Evolutionary conservation across 23 red algal species (phyloP).

Genomic region (Cyanidium caldarium): DNA sequence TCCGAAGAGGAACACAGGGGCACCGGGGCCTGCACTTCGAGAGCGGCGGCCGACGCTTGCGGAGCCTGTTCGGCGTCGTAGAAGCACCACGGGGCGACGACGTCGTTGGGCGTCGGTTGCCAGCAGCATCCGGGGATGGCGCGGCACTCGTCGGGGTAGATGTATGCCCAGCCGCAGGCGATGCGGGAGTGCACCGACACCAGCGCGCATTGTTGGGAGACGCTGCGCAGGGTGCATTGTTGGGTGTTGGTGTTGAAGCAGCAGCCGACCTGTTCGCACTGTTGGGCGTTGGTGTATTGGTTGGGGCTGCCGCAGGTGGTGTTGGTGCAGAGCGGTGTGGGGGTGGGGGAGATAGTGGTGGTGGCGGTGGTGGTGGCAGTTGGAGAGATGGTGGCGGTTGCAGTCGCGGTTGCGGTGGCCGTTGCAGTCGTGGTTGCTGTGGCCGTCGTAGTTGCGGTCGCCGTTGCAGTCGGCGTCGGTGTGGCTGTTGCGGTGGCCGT

Average conservation of each 20-base stretch:
- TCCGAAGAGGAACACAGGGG: background rate
- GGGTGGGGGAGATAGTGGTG: background rate
- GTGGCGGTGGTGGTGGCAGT: background rate
- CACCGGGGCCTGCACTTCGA: background rate
- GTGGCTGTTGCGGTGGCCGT: background rate
- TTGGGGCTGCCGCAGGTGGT: background rate
- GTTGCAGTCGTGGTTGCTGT: background rate
- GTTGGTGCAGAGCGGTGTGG: conserved; percentile 3
- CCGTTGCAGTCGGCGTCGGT: background rate
- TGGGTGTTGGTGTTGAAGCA: background rate
- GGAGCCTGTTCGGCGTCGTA: conserved; percentile 1
- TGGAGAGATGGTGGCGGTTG: background rate
- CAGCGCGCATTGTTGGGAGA: background rate
- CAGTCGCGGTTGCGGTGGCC: background rate
- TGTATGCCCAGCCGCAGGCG: conserved; percentile 2
- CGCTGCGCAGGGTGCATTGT: background rate
- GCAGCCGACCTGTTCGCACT: background rate
- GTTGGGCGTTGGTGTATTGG: background rate
- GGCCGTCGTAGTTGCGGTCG: background rate
- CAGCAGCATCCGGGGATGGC: conserved; percentile 8
- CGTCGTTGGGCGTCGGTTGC: background rate
- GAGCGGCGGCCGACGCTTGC: background rate
- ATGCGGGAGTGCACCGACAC: background rate
- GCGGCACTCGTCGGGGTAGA: conserved; percentile 3
- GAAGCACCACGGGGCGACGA: conserved; percentile 5